Conservation (phyloP, 73 alveolate genomes). For the Paramecium caudatum region DNA sequence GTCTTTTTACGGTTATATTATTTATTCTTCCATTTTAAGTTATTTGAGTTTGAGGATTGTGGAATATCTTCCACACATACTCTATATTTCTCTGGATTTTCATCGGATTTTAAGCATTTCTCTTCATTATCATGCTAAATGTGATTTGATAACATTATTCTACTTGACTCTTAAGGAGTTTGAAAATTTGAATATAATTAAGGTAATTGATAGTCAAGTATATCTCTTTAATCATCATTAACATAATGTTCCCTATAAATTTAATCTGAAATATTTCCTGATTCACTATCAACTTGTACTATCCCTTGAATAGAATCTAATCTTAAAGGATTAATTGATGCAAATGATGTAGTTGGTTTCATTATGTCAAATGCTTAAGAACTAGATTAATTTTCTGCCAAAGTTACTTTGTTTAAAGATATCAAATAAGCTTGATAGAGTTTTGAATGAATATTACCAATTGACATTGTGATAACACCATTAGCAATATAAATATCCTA, state of each 20-base stretch:
- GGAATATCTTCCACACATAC: too few relatives aligned
- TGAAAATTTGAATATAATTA: slow-evolving; percentile 25
- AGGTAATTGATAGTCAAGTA: background rate
- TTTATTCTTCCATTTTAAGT: too few relatives aligned
- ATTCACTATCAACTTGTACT: background rate
- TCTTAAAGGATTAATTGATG: background rate
- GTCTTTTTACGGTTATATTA: too few relatives aligned
- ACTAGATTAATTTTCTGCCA: slow-evolving; percentile 30
- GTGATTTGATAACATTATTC: background rate
- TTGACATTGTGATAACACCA: background rate
- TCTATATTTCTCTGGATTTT: too few relatives aligned
- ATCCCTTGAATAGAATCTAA: slow-evolving; percentile 2
- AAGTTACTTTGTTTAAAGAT: background rate
- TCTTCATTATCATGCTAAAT: too few relatives aligned
- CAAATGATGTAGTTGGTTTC: background rate
- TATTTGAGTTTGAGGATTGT: too few relatives aligned
- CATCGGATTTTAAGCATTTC: too few relatives aligned
- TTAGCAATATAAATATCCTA: background rate
- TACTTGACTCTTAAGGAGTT: slow-evolving; percentile 41
- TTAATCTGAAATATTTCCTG: slow-evolving; percentile 17
- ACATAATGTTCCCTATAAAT: background rate
- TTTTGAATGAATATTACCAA: slow-evolving; percentile 6
- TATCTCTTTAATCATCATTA: background rate
- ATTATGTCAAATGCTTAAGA: background rate
- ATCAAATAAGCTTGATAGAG: background rate